Base-by-base conservation (phyloP, 2,329 filamentous ascomycete genomes). In the Ophiostoma tasmaniense region DNA sequence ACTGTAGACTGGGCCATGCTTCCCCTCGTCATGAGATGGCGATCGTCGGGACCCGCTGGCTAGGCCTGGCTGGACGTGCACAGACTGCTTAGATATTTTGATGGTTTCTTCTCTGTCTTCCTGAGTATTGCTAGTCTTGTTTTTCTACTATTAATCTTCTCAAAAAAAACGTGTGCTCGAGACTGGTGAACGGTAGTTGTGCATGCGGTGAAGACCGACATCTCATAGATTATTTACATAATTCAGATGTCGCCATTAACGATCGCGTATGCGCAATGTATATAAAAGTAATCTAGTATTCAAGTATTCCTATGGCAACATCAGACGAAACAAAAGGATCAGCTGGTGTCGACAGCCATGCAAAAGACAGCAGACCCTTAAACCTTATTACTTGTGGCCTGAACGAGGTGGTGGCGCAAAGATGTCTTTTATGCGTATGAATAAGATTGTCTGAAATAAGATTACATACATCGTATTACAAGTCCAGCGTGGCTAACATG, bases 11-110 rank as follows among this genome's bases (percentile, higher is more conserved):
- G 22, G 30, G 59, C 59, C 25, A 25, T 30, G 10, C 22, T 35
- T 62, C 59, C 28, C 59, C 59, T 62, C 59, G 14, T 35, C 59
- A 25, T 30, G 59, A 62, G 59, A 62, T 62, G 59, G 59, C 59
- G 59, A 62, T 62, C 59, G 59, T 35, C 59, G 28, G 20, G 59
- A 62, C 59, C 59, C 25, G 59, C 59, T 13, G 13, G 8, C 28
- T 25, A 62, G n/a, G n/a, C n/a, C 25, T 1, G 11, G 50, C 42
- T 45, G 42, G 42, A 45, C 42, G 42, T 45, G 42, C 42, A 45
- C 42, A 45, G 17, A 45, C 17, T 52, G 8, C n/a, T 52, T n/a
- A 1, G 17, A 10, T 3, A 8, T 52, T 6, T 20, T 52, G 45
- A 2, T 52, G 20, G 45, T 8, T 52, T 52, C 17, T 4, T 52